Conservation (phyloP, 1,284 basidiomycete species). For the Salmacisia buchloeana region DNA sequence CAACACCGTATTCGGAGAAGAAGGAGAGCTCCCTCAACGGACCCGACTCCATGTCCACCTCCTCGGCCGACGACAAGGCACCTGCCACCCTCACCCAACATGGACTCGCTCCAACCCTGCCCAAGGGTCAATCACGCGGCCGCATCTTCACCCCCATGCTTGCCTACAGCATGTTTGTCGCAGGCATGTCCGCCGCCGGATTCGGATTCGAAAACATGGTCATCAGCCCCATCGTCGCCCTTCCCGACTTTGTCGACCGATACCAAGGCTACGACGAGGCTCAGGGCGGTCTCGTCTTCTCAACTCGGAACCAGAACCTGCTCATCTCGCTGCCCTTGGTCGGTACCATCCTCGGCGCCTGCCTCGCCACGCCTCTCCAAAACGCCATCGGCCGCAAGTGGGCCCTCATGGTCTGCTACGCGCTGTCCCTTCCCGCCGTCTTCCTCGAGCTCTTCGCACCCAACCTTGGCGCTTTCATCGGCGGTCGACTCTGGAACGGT, state of each 20-base stretch:
- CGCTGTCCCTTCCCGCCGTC: slow-evolving; percentile 30
- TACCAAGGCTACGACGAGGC: slow-evolving; percentile 22
- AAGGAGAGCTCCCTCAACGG: background rate
- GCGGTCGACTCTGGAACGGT: slow-evolving; percentile 35
- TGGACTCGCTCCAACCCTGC: background rate
- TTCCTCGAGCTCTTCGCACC: slow-evolving; percentile 38
- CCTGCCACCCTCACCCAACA: background rate
- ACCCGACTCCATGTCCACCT: background rate
- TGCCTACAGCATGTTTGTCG: background rate
- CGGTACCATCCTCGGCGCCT: slow-evolving; percentile 33
- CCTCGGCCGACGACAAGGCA: background rate
- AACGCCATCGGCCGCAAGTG: slow-evolving; percentile 32
- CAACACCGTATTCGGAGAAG: background rate
- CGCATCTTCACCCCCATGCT: slow-evolving; percentile 6
- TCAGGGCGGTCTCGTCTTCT: slow-evolving; percentile 19
- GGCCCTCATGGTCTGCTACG: slow-evolving; percentile 29
- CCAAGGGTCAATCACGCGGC: background rate
- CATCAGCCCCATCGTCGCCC: slow-evolving; percentile 35
- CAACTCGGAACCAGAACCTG: slow-evolving; percentile 32
- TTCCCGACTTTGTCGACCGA: slow-evolving; percentile 29
- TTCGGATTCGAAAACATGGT: slow-evolving; percentile 34
- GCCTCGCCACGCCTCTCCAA: slow-evolving; percentile 26
- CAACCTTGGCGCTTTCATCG: slow-evolving; percentile 32
- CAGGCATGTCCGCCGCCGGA: slow-evolving; percentile 22
- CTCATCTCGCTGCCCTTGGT: slow-evolving; percentile 35